Base-by-base conservation (phyloP, 2,329 filamentous ascomycete genomes). In the Diatrype stigma region DNA sequence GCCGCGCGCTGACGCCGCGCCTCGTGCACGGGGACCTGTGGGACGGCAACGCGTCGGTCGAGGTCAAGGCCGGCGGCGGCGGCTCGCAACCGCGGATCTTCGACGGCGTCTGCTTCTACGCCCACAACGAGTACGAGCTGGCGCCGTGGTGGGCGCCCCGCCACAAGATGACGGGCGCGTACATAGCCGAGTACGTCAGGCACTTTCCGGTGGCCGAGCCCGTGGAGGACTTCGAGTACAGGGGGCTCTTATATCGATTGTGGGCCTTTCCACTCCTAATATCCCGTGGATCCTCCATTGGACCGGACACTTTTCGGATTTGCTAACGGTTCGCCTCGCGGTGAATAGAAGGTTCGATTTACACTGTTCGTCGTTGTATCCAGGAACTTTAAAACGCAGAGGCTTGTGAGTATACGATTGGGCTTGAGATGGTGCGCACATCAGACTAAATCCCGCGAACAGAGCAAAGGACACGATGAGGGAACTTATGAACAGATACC, bases 41-140 rank as follows among this genome's bases (percentile, higher is more conserved):
- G 57, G 50, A 59, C 34, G 55, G 50, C 1, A 57, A 59, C 16
- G 47, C 46, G 21, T 49, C 51, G 2, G 38, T 52, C 2, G 57
- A 59, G 11, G 21, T 35, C 1, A 37, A 49, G 4, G 54, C 53
- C 0, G 45, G 42, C 3, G n/a, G n/a, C n/a, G n/a, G n/a, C n/a
- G n/a, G n/a, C n/a, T n/a, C n/a, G 10, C 1, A 8, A 0, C 51
- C 53, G 1, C 38, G 52, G 10, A 42, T 57, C 2, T 59, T 53
- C 19, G 57, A 59, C 46, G 51, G 44, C 7, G 51, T 45, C 11
- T 48, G 40, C 2, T 19, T 54, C 4, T 59, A 49, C 28, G 57
- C 53, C 5, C 55, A 57, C 37, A 56, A 57, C 28, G 55, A 59
- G 45, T 59, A 54, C 50, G 54, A 60, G 28, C 26, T 60, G 14